Base-by-base conservation (phyloP, 129 eudicot genomes). In the Gnaphalium uliginosum region DNA sequence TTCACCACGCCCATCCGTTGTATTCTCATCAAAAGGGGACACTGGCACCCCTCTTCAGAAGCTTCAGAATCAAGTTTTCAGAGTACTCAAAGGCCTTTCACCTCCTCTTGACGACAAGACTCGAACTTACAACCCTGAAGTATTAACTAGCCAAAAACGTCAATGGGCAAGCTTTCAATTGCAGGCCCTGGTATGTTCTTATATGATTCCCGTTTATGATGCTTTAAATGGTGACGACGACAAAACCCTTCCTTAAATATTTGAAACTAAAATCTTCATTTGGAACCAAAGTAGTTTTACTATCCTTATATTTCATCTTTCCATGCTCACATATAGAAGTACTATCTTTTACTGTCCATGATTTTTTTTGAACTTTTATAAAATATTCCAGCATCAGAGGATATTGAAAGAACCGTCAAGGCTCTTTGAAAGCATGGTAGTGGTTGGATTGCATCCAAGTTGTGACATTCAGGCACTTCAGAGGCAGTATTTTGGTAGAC, bases 111-210 rank as follows among this genome's bases (percentile, higher is more conserved):
- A 91, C 77, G 87, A 74, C 46, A 89, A 83, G 81, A 83, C 57
- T 67, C 76, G 83, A 82, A 75, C 77, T 50, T 95, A 91, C 81
- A 95, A 95, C 77, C 99, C 99, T 4, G 97, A 95, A 89, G 85
- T 95, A 67, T 78, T 95, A 73, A 95, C 99, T n/a, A 91, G 86
- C 79, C 97, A 89, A 82, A 95, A 95, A 76, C 99, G 99, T 72
- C 99, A 95, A 82, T 95, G 99, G 99, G 97, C 99, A 48, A 91
- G 91, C 82, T 89, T 86, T 80, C 99, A 95, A 39, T 54, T 89
- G 71, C 94, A 87, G 71, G 83, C 91, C 75, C 82, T 91, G 94
- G 99, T 95, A 85, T 54, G 77, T 18, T 77, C 68, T 24, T 14
- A 46, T 46, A 46, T 3, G 53, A 13, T 46, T 46, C n/a, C 53